Percentiles rank a stretch among this genome's conserved stretches.
Conservation (phyloP, 306 rosid species). For the Fragaria vesca region DNA sequence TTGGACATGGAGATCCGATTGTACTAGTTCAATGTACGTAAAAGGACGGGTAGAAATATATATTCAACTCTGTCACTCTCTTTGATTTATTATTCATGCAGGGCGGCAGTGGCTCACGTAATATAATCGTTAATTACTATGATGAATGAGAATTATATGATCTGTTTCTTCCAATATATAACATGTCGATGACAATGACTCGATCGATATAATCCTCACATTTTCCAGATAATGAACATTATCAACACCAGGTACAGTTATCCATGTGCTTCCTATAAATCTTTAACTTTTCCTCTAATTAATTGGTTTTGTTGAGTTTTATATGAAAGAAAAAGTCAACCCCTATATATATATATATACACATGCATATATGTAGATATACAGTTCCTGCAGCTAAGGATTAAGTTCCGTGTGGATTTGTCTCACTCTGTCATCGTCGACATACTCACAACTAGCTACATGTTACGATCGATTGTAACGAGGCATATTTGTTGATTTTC, state of each 20-base stretch:
- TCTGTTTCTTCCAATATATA: not conserved
- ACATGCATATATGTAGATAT: too few species aligned
- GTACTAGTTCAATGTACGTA: not conserved
- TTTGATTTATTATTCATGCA: not conserved
- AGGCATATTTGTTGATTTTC: too few species aligned
- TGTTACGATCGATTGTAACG: too few species aligned
- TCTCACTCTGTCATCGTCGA: too few species aligned
- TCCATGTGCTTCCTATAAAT: not conserved
- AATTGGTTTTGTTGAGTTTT: too few species aligned
- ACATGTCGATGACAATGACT: not conserved
- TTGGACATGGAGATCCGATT: not conserved
- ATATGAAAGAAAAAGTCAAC: too few species aligned
- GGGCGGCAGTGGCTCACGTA: slow-evolving; percentile 1
- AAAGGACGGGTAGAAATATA: not conserved
- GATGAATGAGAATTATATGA: not conserved
- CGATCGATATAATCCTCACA: not conserved
- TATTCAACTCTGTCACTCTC: not conserved
- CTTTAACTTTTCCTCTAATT: too few species aligned
- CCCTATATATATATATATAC: too few species aligned
- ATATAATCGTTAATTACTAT: slow-evolving; percentile 1
- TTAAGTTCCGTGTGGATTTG: too few species aligned
- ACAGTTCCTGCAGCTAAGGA: too few species aligned
- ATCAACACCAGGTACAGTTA: not conserved
- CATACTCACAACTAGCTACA: too few species aligned
- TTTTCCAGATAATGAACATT: not conserved